Evolutionary conservation across 371 early-diverging fungal species (phyloP).

Genomic region (Batrachochytrium dendrobatidis): DNA sequence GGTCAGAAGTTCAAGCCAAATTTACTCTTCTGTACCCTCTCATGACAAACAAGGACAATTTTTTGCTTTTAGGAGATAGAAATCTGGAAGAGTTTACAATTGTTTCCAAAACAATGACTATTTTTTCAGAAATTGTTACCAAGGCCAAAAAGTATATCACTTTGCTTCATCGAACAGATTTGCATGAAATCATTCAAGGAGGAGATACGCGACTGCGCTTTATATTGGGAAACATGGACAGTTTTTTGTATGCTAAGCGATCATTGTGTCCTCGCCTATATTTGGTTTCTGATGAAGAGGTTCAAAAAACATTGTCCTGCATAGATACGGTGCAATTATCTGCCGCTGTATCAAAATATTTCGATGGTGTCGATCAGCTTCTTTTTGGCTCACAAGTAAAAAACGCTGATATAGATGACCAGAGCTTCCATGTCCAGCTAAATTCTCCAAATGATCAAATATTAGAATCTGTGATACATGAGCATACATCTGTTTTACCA

Average conservation of each 20-base stretch:
- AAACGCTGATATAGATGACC: too few relatives aligned
- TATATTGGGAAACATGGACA: conserved; percentile 26
- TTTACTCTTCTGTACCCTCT: conserved; percentile 16
- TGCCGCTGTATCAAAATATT: conserved; percentile 27
- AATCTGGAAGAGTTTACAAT: conserved; percentile 7
- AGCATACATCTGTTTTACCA: too few relatives aligned
- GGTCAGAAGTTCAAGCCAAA: conserved; percentile 12
- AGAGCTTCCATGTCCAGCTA: too few relatives aligned
- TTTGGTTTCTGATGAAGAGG: conserved; percentile 40
- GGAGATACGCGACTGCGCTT: conserved; percentile 21
- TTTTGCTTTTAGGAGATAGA: background rate
- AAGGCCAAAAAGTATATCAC: conserved; percentile 34
- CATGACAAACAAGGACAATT: conserved; percentile 3
- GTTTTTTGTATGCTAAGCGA: conserved; percentile 34
- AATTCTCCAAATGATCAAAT: too few relatives aligned
- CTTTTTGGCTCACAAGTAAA: too few relatives aligned
- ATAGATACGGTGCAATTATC: conserved; percentile 24
- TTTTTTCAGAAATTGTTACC: conserved; percentile 23
- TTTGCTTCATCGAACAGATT: conserved; percentile 29
- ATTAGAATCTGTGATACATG: too few relatives aligned
- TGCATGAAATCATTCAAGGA: conserved; percentile 31
- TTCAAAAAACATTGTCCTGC: conserved; percentile 33
- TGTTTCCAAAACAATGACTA: conserved; percentile 14
- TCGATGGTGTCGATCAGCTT: conserved; percentile 26
- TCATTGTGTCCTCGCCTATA: conserved; percentile 37